These are phyloP conservation scores for Chaetomidium leptoderma DNA, from an alignment of 495 filamentous ascomycete species.

Conservation along the genomic window DNA sequence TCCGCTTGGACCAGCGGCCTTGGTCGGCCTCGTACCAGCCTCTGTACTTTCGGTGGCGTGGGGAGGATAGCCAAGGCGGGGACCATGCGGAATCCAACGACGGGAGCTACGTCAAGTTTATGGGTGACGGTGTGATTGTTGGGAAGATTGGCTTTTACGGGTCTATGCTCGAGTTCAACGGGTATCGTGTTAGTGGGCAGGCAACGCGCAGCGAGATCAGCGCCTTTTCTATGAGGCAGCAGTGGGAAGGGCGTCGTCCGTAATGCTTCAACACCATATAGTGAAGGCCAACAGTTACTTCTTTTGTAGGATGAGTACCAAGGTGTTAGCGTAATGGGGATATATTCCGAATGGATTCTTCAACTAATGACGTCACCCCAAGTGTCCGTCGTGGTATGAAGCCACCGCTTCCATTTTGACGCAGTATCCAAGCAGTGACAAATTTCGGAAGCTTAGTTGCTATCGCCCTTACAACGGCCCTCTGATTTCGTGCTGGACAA, in stretches of 20 bases:
- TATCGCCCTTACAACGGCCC: too few relatives aligned
- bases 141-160: conserved; percentile 24
- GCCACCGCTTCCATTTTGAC: too few relatives aligned
- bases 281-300: too few relatives aligned
- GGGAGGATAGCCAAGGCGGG: conserved; percentile 21
- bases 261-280: not conserved
- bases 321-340: too few relatives aligned
- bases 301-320: too few relatives aligned
- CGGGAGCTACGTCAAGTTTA: conserved; percentile 30
- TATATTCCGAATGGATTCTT: too few relatives aligned
- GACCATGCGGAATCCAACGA: conserved; percentile 16
- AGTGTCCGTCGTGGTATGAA: too few relatives aligned
- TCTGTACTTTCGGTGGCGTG: conserved; percentile 32
- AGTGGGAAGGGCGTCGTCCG: conserved; percentile 23
- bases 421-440: too few relatives aligned
- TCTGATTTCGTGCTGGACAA: too few relatives aligned
- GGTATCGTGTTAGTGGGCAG: conserved; percentile 17
- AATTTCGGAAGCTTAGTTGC: too few relatives aligned
- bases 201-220: conserved; percentile 34
- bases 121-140: conserved; percentile 30
- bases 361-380: too few relatives aligned
- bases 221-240: conserved; percentile 20
- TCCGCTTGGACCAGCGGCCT: conserved; percentile 30
- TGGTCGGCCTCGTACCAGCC: conserved; percentile 23
- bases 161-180: conserved; percentile 24